These are phyloP conservation scores for Yarrowia sp. DNA, from an alignment of 805 yeast species.

Conservation along the genomic window DNA sequence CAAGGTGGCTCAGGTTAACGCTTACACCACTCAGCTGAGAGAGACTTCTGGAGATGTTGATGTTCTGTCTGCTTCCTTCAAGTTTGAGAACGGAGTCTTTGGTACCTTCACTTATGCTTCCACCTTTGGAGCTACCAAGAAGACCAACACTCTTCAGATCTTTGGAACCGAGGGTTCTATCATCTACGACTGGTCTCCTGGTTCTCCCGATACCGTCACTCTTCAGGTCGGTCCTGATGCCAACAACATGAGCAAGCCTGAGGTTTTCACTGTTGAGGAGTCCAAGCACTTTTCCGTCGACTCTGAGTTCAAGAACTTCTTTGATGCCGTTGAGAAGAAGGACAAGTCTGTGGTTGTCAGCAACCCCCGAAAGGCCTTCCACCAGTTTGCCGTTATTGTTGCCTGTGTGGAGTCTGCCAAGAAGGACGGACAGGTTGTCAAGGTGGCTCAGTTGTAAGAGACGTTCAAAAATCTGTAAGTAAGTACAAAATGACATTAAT, in stretches of 20 bases:
- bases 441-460: slow-evolving; percentile 34
- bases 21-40: slow-evolving; percentile 73
- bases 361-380: slow-evolving; percentile 80
- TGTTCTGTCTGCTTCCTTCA: slow-evolving; percentile 66
- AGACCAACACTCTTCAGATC: slow-evolving; percentile 63
- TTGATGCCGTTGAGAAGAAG: slow-evolving; percentile 57
- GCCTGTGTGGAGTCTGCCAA: slow-evolving; percentile 75
- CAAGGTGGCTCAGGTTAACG: slow-evolving; percentile 64
- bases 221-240: slow-evolving; percentile 36
- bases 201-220: slow-evolving; percentile 34
- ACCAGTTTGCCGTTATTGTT: slow-evolving; percentile 85
- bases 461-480: no score
- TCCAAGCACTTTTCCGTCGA: slow-evolving; percentile 34
- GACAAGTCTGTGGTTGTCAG: slow-evolving; percentile 58
- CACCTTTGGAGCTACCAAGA: slow-evolving; percentile 78
- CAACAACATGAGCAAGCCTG: slow-evolving; percentile 30
- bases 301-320: slow-evolving; percentile 54
- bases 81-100: slow-evolving; percentile 58
- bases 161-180: slow-evolving; percentile 80
- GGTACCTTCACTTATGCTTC: slow-evolving; percentile 89
- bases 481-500: no score
- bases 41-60: slow-evolving; percentile 80
- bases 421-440: slow-evolving; percentile 40
- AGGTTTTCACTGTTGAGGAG: slow-evolving; percentile 37
- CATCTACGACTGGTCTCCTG: slow-evolving; percentile 51